A percentile compares a stretch with the other conserved stretches of the same genome.
These are phyloP conservation scores for Cardamine chenopodiifolia DNA, from an alignment of 345 rosid species.

Conservation along the genomic window DNA sequence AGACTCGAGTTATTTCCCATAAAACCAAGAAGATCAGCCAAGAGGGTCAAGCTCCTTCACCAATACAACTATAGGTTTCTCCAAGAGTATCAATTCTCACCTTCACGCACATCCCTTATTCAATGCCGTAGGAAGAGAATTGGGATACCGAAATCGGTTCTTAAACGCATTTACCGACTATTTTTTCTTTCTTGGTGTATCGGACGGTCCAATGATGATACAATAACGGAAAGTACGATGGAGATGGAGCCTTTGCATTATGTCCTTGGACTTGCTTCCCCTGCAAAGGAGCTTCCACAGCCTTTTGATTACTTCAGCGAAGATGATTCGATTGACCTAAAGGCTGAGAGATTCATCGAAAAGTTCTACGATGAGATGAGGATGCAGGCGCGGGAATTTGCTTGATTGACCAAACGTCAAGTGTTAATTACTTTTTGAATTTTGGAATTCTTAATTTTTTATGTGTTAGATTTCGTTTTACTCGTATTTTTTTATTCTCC, in stretches of 20 bases:
- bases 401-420: constrained; percentile 11
- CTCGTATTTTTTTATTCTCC: background rate
- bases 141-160: constrained; percentile 1
- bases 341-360: constrained; percentile 75
- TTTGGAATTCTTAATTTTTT: background rate
- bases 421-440: background rate
- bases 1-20: constrained; percentile 42
- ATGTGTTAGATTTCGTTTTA: background rate
- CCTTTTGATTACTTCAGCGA: constrained; percentile 32
- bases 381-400: constrained; percentile 55
- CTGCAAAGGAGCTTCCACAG: constrained; percentile 17
- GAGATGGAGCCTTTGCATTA: constrained; percentile 42
- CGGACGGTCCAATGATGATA: constrained; percentile 36
- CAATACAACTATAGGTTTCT: constrained; percentile 46
- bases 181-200: constrained; percentile 51
- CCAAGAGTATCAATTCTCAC: constrained; percentile 56
- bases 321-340: constrained; percentile 62
- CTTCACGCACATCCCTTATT: constrained; percentile 49
- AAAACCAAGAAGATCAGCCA: constrained; percentile 41
- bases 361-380: constrained; percentile 68
- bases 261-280: constrained; percentile 8
- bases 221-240: constrained; percentile 25
- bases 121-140: constrained; percentile 8
- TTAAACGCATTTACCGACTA: constrained; percentile 24
- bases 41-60: constrained; percentile 40